These are phyloP conservation scores for Gynandropsis gynandra DNA, from an alignment of 345 rosid species.

Conservation along the genomic window DNA sequence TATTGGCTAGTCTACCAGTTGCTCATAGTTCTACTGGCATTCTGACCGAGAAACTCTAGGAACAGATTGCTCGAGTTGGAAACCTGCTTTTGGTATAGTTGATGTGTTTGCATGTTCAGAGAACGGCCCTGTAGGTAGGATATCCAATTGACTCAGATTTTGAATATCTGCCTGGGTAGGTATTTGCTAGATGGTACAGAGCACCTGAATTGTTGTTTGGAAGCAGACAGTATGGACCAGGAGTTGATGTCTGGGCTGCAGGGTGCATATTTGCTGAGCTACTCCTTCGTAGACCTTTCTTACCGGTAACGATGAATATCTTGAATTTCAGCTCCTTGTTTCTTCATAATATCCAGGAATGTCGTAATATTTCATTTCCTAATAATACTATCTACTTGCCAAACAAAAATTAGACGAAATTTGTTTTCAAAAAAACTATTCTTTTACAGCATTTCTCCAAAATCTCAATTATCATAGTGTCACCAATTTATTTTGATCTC, in stretches of 20 bases:
- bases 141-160: neutral
- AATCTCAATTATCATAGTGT: neutral
- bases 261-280: conserved; percentile 60
- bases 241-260: conserved; percentile 66
- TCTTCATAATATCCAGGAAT: conserved; percentile 1
- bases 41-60: too few species aligned
- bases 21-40: too few species aligned
- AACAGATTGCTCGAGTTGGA: too few species aligned
- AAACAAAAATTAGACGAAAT: too few species aligned
- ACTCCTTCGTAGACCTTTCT: conserved; percentile 44
- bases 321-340: too few species aligned
- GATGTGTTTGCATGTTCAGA: conserved; percentile 5
- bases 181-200: conserved; percentile 62
- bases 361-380: neutral
- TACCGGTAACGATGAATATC: conserved; percentile 29
- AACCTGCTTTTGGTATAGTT: neutral
- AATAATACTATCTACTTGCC: neutral
- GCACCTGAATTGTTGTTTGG: conserved; percentile 56
- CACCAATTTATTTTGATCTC: neutral
- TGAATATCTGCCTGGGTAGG: conserved; percentile 24
- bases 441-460: neutral
- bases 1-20: too few species aligned
- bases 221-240: conserved; percentile 46
- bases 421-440: neutral
- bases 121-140: neutral